phyloP scores from a whole-genome alignment of 495 filamentous ascomycete genomes.

The Trichoderma erinaceum region DNA sequence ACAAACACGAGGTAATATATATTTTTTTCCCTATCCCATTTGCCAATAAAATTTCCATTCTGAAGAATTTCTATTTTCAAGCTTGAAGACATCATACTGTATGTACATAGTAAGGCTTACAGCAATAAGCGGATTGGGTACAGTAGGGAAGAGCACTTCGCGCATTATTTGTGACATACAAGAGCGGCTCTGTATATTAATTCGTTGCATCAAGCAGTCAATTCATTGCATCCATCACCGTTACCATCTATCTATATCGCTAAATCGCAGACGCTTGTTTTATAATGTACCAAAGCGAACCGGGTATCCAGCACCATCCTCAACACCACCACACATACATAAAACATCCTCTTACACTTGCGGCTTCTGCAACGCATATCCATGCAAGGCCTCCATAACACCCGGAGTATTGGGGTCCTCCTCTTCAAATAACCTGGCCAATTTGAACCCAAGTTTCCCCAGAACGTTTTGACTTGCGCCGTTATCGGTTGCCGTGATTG shows the following conservation, averaged over 20 bases:
- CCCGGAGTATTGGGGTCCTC: conserved; percentile 20
- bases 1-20: too few relatives aligned
- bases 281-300: background rate
- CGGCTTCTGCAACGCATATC: background rate
- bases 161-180: too few relatives aligned
- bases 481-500: conserved; percentile 31
- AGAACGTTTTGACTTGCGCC: conserved; percentile 32
- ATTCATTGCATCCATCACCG: too few relatives aligned
- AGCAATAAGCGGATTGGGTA: too few relatives aligned
- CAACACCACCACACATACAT: background rate
- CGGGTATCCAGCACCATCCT: background rate
- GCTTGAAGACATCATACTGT: too few relatives aligned
- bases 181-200: too few relatives aligned
- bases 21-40: too few relatives aligned
- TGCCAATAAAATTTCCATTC: too few relatives aligned
- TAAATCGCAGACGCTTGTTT: background rate
- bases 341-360: background rate
- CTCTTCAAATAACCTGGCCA: conserved; percentile 22
- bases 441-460: conserved; percentile 35
- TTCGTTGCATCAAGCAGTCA: too few relatives aligned
- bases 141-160: too few relatives aligned
- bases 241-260: background rate
- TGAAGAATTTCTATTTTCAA: too few relatives aligned
- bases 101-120: too few relatives aligned
- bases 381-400: background rate